A percentile compares a stretch with the other conserved stretches of the same genome.
Conservation (phyloP, 805 yeast species). For the Yamadazyma philogaea region DNA sequence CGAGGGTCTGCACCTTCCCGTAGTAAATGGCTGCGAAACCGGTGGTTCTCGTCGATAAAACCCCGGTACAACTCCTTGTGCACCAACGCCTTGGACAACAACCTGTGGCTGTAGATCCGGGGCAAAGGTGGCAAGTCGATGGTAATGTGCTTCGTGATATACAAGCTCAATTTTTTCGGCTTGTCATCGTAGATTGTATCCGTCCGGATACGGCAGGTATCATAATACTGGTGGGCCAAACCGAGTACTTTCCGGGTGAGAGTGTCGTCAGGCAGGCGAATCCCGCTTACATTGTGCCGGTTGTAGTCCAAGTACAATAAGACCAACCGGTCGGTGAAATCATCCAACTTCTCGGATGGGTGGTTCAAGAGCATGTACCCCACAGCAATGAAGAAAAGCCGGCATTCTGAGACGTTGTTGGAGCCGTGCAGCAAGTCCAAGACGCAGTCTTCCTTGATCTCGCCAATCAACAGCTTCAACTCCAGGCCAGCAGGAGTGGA, state of each 20-base stretch:
- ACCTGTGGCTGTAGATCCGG: conserved; percentile 23
- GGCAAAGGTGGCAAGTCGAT: conserved; percentile 37
- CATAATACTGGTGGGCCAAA: conserved; percentile 24
- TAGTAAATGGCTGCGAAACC: conserved; percentile 21
- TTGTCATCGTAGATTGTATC: conserved; percentile 20
- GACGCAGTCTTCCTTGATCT: conserved; percentile 4
- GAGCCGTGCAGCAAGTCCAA: neutral
- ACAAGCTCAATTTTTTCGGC: conserved; percentile 20
- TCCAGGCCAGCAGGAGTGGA: conserved; percentile 14
- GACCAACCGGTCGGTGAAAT: conserved; percentile 28
- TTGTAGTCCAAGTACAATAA: conserved; percentile 26
- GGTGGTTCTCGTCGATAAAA: conserved; percentile 25
- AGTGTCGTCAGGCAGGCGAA: conserved; percentile 11
- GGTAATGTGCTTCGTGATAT: conserved; percentile 21
- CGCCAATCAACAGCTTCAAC: conserved; percentile 20
- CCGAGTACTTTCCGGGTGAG: conserved; percentile 6
- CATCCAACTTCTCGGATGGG: conserved; percentile 19
- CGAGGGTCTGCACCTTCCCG: conserved; percentile 18
- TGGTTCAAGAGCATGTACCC: conserved; percentile 17
- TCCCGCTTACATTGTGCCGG: conserved; percentile 7
- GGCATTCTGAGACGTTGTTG: conserved; percentile 12
- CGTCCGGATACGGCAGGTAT: conserved; percentile 21
- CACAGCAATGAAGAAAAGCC: conserved; percentile 15
- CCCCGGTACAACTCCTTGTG: conserved; percentile 38
- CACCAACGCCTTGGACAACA: conserved; percentile 33